These are phyloP conservation scores for Colletotrichum tropicale DNA, from an alignment of 2,329 filamentous ascomycete genomes.

Conservation along the genomic window DNA sequence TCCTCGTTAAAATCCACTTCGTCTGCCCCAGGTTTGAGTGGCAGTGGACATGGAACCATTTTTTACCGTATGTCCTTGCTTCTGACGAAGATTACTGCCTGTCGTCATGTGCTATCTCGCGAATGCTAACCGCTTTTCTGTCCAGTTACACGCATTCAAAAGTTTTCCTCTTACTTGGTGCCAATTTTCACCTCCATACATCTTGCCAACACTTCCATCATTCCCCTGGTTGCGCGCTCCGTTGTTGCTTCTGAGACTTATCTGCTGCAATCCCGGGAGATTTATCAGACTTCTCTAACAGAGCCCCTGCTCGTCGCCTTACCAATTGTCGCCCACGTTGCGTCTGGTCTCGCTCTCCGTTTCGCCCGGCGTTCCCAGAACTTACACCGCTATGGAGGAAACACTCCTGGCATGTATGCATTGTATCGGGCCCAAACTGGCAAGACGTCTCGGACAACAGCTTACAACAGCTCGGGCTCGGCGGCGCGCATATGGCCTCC, in stretches of 20 bases:
- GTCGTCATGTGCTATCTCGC: not conserved
- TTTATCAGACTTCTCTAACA: slow-evolving; percentile 84
- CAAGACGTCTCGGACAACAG: slow-evolving; percentile 32
- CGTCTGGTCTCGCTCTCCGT: slow-evolving; percentile 78
- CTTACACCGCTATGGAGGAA: slow-evolving; percentile 75
- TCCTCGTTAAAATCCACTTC: slow-evolving; percentile 45
- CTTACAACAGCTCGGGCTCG: slow-evolving; percentile 25
- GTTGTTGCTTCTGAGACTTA: slow-evolving; percentile 80
- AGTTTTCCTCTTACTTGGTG: slow-evolving; percentile 88
- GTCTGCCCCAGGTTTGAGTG: slow-evolving; percentile 61
- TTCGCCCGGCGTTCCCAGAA: slow-evolving; percentile 76
- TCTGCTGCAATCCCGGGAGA: slow-evolving; percentile 86
- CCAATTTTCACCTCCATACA: slow-evolving; percentile 78
- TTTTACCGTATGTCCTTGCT: slow-evolving; percentile 69
- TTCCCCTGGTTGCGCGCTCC: slow-evolving; percentile 76
- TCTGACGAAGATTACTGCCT: not conserved
- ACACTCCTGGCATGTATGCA: slow-evolving; percentile 56
- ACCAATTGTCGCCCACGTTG: slow-evolving; percentile 77
- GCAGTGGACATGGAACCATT: slow-evolving; percentile 68
- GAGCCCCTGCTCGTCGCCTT: slow-evolving; percentile 81
- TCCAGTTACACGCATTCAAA: slow-evolving; percentile 77
- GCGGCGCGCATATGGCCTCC: slow-evolving; percentile 66
- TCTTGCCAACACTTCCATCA: slow-evolving; percentile 79
- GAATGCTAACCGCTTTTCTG: not conserved
- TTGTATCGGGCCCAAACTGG: slow-evolving; percentile 35